These are phyloP conservation scores for Athelia sp. DNA, from an alignment of 1,284 basidiomycete genomes.

Conservation along the genomic window DNA sequence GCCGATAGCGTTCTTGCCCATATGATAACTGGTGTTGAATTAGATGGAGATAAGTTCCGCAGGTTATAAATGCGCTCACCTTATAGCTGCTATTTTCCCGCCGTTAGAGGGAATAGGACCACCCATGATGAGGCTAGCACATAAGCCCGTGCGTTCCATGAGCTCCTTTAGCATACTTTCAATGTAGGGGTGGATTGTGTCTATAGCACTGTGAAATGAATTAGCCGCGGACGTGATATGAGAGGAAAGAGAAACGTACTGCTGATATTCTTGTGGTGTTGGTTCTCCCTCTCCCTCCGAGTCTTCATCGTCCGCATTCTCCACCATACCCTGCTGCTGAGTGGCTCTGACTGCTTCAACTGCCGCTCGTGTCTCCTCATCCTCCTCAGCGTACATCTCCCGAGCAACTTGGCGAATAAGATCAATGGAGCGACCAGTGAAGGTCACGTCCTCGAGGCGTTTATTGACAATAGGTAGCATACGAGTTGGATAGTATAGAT, in stretches of 20 bases:
- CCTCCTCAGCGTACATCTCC: neutral
- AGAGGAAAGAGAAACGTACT: neutral
- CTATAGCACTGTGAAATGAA: neutral
- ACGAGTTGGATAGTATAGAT: neutral
- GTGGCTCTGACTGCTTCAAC: neutral
- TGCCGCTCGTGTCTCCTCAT: neutral
- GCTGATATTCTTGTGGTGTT: neutral
- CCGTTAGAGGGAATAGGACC: neutral
- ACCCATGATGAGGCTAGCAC: neutral
- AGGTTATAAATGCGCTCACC: neutral
- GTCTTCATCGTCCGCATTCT: neutral
- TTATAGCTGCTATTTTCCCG: neutral
- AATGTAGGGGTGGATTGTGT: neutral
- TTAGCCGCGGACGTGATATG: neutral
- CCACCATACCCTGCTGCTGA: neutral
- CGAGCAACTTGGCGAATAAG: neutral
- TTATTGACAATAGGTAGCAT: neutral
- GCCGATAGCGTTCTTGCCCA: neutral
- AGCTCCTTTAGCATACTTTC: neutral
- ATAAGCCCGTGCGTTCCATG: neutral
- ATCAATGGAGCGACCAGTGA: neutral
- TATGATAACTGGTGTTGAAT: neutral
- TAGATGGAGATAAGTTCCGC: neutral
- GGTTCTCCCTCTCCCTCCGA: neutral
- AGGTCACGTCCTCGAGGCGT: neutral